Evolutionary conservation across 345 rosid species (phyloP).

Genomic region (Lepidium sativum): DNA sequence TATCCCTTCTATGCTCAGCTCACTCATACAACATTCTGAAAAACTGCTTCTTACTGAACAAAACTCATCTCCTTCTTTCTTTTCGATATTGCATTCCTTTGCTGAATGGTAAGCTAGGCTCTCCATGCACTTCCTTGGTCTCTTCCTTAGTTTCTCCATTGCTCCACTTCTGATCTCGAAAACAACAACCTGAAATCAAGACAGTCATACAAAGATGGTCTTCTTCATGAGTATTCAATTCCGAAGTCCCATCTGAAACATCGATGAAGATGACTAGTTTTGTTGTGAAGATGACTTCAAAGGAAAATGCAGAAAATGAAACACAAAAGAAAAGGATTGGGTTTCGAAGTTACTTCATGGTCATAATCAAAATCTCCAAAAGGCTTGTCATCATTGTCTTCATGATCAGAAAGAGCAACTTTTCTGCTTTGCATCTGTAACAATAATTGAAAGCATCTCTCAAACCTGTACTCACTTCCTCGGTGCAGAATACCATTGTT

Average conservation of each 20-base stretch:
- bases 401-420: not conserved
- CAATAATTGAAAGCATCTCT: slow-evolving; percentile 19
- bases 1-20: slow-evolving; percentile 44
- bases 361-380: slow-evolving; percentile 8
- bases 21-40: slow-evolving; percentile 45
- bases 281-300: too few relatives aligned
- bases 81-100: slow-evolving; percentile 14
- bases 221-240: too few relatives aligned
- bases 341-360: slow-evolving; percentile 11
- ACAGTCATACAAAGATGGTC: not conserved
- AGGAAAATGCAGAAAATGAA: not conserved
- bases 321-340: not conserved
- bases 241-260: too few relatives aligned
- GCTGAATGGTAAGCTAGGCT: slow-evolving; percentile 33
- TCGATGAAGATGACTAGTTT: too few relatives aligned
- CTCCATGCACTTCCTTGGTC: slow-evolving; percentile 33
- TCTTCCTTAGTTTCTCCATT: slow-evolving; percentile 67
- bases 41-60: slow-evolving; percentile 56
- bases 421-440: slow-evolving; percentile 19
- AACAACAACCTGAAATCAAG: slow-evolving; percentile 43
- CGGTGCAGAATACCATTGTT: slow-evolving; percentile 17
- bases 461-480: slow-evolving; percentile 7
- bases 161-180: slow-evolving; percentile 61
- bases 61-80: slow-evolving; percentile 38
- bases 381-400: slow-evolving; percentile 6